Base-by-base conservation (phyloP, 805 yeast genomes). In the Cyberlindnera euphorbiiphila region DNA sequence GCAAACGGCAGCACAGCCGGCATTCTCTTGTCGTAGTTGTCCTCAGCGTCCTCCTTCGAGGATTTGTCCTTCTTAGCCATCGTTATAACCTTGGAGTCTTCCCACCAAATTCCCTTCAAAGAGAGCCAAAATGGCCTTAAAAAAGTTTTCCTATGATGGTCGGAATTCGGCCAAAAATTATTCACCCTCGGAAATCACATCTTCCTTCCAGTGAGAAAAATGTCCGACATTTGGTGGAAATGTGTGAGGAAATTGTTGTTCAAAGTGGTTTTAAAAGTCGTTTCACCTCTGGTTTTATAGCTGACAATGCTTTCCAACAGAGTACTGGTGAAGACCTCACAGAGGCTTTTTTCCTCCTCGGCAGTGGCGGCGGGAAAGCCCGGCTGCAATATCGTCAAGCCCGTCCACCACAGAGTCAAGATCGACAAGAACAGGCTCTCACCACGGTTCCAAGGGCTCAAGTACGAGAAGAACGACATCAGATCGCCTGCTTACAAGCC, bases 1-100 rank as follows among this genome's bases (percentile, higher is more conserved):
- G 98, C 96, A 64, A 93, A 91, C 38, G 96, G 83, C 51, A 93
- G 72, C 41, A 84, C 78, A 15, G 96, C 97, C 34, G 95, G 81
- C 65, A 93, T 66, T 66, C 97, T 81, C 57, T 74, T 74, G 46
- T 93, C 98, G 68, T 93, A 93, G 76, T 91, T 88, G 62, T 86
- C 95, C 37, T 74, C 81, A 12, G 55, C 41, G 26, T 52, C 39
- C 33, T 57, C 49, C 9, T 64, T 66, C 32, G 41, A 39, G 22
- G 65, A 62, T 47, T 65, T 62, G 43, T 63, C 66, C 59, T 72
- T 72, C 66, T 76, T 65, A 25, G 66, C 66, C 72, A 67, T 67
- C 28, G 29, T 26, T n/a, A 11, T 16, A 12, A n/a, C 23, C 21
- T 25, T n/a, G 13, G 12, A 10, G 14, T 35, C 13, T 32, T n/a